Percentiles rank a stretch among this genome's conserved stretches.
These are phyloP conservation scores for Colletotrichum agaves DNA, from an alignment of 2,329 filamentous ascomycete genomes.

Conservation along the genomic window DNA sequence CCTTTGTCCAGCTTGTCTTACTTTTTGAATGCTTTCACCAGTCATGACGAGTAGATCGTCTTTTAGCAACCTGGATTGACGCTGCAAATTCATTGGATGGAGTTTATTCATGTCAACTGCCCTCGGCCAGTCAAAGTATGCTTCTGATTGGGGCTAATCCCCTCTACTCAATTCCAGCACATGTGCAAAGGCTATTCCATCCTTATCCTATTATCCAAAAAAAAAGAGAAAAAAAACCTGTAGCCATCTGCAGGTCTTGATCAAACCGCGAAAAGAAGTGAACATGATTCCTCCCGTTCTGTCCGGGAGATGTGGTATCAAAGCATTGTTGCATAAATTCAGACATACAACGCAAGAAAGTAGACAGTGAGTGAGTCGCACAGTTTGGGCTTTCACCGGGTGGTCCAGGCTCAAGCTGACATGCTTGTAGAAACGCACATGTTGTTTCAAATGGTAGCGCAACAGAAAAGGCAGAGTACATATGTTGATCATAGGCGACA, in stretches of 20 bases:
- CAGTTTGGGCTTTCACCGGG: constrained; percentile 2
- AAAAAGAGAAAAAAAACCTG: constrained; percentile 10
- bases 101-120: not conserved
- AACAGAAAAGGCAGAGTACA: constrained; percentile 7
- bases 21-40: too few species aligned
- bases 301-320: constrained; percentile 32
- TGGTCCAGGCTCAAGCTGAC: not conserved
- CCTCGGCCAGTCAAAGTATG: constrained; percentile 1
- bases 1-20: too few species aligned
- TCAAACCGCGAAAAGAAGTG: constrained; percentile 17
- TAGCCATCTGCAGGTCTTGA: constrained; percentile 6
- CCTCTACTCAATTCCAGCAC: not conserved
- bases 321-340: constrained; percentile 17
- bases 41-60: too few species aligned
- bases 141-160: not conserved
- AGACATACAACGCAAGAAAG: constrained; percentile 15
- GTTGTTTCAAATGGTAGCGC: not conserved
- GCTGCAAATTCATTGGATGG: not conserved
- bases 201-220: constrained; percentile 18
- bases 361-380: not conserved
- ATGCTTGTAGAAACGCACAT: not conserved
- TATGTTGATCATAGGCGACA: constrained; percentile 23
- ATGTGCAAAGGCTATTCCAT: constrained; percentile 9
- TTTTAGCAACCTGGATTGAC: too few species aligned
- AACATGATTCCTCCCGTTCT: constrained; percentile 30